Base-by-base conservation (phyloP, 2,329 filamentous ascomycete species). In the Fonsecaea pedrosoi region DNA sequence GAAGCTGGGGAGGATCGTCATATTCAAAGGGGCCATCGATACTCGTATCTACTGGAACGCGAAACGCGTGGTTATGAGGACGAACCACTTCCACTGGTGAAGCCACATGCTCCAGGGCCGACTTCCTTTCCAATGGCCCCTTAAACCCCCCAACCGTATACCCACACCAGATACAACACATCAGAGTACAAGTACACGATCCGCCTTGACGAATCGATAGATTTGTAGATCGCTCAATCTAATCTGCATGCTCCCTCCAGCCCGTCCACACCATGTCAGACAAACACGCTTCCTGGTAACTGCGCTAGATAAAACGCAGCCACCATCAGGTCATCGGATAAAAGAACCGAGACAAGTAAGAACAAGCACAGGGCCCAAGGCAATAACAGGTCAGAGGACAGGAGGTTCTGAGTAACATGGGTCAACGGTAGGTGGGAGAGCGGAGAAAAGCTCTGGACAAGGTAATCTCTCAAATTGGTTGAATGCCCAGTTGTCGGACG, bases 241-340 rank as follows among this genome's bases (percentile, higher is more conserved):
- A 50, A 30, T 3, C 45, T 30, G 45, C 45, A 25, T 50, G 18
- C 18, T 7, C n/a, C 12, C 25, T 38, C 21, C 32, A 53, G n/a
- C 30, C 21, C n/a, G 59, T 3, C 25, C 13, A 15, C 13, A 9
- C 7, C 2, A 7, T 38, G 37, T 37, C 32, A 61, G 9, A 61
- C 8, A 18, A 54, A 25, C n/a, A 34, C 21, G 25, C n/a, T 25
- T 54, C 59, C 48, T 21, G 25, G 48, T 7, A 21, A 3, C 2
- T 18, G 35, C n/a, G n/a, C 48, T 7, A 54, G 6, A 37, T 42
- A 30, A 18, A 45, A 25, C 5, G 25, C 13, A 3, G 30, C 42
- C 38, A 58, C 61, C 18, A 38, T 53, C 7, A 59, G 7, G 34
- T 54, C 35, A 12, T 42, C 25, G 18, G 40, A 50, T 15, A 53